phyloP scores from a whole-genome alignment of 2,329 filamentous ascomycete genomes.

The Penicillium sp. region DNA sequence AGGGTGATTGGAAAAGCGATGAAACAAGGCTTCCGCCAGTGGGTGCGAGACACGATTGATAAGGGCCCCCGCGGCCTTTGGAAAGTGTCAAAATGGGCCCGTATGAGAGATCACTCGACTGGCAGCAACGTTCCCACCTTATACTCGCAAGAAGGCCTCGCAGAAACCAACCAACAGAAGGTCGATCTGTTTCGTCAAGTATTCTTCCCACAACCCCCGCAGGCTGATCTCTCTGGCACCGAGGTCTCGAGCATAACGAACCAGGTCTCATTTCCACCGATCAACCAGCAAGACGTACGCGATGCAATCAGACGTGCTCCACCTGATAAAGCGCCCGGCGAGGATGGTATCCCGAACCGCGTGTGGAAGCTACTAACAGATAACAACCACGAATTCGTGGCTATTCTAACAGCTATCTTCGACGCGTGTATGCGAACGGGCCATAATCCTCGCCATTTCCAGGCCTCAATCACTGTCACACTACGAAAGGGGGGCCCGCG shows the following conservation, averaged over 20 bases:
- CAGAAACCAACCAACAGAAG: constrained; percentile 9
- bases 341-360: background rate
- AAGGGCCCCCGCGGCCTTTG: background rate
- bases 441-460: constrained; percentile 11
- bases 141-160: background rate
- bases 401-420: background rate
- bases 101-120: background rate
- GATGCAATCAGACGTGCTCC: background rate
- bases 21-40: background rate
- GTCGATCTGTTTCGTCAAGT: background rate
- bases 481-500: constrained; percentile 4
- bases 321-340: background rate
- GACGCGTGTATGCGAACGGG: background rate
- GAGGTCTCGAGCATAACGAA: too few species aligned
- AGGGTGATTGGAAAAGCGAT: background rate
- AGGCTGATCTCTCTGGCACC: background rate
- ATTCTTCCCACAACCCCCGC: constrained; percentile 13
- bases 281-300: background rate
- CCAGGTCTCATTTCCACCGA: background rate
- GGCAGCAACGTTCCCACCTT: constrained; percentile 15
- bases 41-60: background rate
- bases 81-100: constrained; percentile 12
- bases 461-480: constrained; percentile 9
- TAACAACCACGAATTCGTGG: background rate
- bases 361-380: background rate